These are phyloP conservation scores for Daphne laureola DNA, from an alignment of 441 rosid genomes.

Conservation along the genomic window DNA sequence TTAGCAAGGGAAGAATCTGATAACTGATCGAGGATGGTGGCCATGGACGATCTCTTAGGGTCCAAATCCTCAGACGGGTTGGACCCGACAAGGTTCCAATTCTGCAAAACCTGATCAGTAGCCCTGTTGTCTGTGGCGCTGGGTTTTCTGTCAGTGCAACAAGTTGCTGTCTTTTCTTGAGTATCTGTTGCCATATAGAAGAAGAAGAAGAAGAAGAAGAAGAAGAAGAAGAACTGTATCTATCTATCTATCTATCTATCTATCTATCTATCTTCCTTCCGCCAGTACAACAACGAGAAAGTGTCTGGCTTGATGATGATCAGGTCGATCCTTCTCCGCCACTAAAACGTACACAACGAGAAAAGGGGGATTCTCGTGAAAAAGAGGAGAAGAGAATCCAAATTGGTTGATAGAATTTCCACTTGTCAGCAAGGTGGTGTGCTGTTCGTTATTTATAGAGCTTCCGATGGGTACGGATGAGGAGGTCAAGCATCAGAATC, in stretches of 20 bases:
- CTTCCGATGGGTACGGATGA: too few relatives aligned
- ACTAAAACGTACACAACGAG: not conserved
- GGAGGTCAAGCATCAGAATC: too few relatives aligned
- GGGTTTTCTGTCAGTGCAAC: conserved; percentile 18
- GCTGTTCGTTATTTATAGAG: too few relatives aligned
- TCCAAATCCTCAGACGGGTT: conserved; percentile 22
- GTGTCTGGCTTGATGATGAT: not conserved
- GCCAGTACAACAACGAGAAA: conserved; percentile 35
- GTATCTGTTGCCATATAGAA: conserved; percentile 65
- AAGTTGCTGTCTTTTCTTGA: conserved; percentile 61
- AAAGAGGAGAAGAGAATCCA: too few relatives aligned
- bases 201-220: conserved; percentile 54
- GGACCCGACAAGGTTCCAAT: conserved; percentile 24
- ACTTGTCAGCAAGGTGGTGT: too few relatives aligned
- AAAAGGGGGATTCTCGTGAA: not conserved
- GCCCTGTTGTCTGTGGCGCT: conserved; percentile 2
- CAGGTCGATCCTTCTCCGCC: conserved; percentile 10
- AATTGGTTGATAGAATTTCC: too few relatives aligned
- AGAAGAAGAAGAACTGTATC: conserved; percentile 51
- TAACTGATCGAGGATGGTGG: conserved; percentile 37
- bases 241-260: too few relatives aligned
- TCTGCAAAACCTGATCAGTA: conserved; percentile 17
- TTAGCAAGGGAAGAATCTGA: conserved; percentile 30
- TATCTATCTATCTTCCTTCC: conserved; percentile 41
- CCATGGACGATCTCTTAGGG: conserved; percentile 22